A percentile compares a stretch with the other conserved stretches of the same genome.
phyloP scores from a whole-genome alignment of 441 rosid species.

The Lepidium campestre region DNA sequence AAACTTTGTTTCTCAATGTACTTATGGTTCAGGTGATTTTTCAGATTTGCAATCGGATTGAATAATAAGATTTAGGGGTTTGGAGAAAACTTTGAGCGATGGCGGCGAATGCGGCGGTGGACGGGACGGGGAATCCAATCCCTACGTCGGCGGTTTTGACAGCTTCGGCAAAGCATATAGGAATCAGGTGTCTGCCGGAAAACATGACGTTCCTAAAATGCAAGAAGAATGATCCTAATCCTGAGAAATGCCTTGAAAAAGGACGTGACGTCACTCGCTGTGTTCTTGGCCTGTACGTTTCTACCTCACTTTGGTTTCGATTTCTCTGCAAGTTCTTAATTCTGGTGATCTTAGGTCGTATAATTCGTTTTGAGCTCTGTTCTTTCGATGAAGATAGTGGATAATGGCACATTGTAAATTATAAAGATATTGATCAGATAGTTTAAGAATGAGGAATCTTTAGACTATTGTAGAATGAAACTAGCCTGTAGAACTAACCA shows the following conservation, averaged over 20 bases:
- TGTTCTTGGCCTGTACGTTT: constrained; percentile 59
- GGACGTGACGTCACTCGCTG: constrained; percentile 71
- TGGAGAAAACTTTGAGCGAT: constrained; percentile 12
- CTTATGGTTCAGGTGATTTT: background rate
- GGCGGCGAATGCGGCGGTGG: constrained; percentile 66
- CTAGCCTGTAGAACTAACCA: background rate
- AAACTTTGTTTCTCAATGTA: background rate
- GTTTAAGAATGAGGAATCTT: background rate
- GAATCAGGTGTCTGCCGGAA: constrained; percentile 47
- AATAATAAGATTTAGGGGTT: background rate
- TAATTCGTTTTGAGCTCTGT: background rate
- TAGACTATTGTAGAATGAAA: background rate
- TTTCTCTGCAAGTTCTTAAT: background rate
- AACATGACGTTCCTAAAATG: constrained; percentile 75
- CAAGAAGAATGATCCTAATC: constrained; percentile 85
- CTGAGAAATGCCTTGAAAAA: constrained; percentile 85
- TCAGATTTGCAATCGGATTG: background rate
- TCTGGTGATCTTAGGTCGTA: background rate
- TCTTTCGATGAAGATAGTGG: background rate
- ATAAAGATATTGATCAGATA: background rate
- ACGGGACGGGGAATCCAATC: constrained; percentile 65
- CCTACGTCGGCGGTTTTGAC: constrained; percentile 77
- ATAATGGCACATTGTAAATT: background rate
- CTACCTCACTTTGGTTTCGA: background rate
- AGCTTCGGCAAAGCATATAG: constrained; percentile 75